Evolutionary conservation across 1,284 basidiomycete genomes (phyloP).

Genomic region (Gymnopus androsaceus): DNA sequence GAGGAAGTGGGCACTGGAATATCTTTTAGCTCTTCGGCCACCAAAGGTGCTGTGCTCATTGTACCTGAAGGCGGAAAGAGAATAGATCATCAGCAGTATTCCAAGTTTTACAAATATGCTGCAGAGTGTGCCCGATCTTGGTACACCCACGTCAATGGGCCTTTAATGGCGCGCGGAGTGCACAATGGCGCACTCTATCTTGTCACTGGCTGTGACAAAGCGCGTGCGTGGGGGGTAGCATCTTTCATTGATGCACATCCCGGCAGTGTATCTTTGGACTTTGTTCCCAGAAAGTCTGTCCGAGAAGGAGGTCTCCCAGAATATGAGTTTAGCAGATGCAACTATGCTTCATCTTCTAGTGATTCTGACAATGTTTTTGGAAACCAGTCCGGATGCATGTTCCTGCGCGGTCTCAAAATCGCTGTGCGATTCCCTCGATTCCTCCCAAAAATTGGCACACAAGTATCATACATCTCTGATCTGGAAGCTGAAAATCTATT

Average conservation of each 20-base stretch:
- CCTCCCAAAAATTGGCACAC: not conserved
- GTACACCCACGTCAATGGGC: slow-evolving; percentile 13
- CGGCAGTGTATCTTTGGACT: not conserved
- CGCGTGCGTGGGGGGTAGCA: slow-evolving; percentile 4
- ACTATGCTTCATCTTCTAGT: not conserved
- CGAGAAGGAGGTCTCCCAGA: not conserved
- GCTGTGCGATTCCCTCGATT: not conserved
- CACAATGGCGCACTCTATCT: slow-evolving; percentile 14
- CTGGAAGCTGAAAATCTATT: not conserved
- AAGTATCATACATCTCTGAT: not conserved
- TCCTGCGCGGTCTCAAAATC: slow-evolving; percentile 5
- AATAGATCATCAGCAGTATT: not conserved
- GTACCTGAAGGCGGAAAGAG: slow-evolving; percentile 12
- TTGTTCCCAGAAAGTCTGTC: not conserved
- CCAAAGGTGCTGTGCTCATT: slow-evolving; percentile 9
- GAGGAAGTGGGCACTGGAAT: not conserved
- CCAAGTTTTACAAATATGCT: slow-evolving; percentile 8
- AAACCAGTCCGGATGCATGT: not conserved
- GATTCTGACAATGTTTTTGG: not conserved
- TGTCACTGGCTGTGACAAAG: slow-evolving; percentile 17
- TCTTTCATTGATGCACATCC: not conserved
- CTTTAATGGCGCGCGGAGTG: not conserved
- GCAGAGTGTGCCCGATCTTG: not conserved
- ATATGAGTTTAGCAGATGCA: not conserved
- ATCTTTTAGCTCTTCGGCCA: not conserved